Evolutionary conservation across 1,139 yeast species (phyloP), one percentile per base, ranked within the genome.

Genomic region (Taiozyma sp.): DNA sequence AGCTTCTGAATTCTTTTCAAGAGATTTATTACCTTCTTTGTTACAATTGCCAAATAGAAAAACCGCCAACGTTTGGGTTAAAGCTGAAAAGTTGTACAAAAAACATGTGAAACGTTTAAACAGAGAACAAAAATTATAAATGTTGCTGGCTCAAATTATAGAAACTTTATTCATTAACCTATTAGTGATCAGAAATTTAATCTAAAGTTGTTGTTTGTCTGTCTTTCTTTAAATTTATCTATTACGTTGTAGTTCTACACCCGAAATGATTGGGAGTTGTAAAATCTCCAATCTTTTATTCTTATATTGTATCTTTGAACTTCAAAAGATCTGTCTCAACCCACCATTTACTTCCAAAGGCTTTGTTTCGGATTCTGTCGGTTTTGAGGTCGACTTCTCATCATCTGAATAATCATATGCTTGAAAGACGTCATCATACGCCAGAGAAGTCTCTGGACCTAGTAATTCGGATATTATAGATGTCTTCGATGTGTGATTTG

Each of bases 1-100:
- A 72, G 88, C 98, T 37, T 88, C 97, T 11, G 99, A 93, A 73
- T 83, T 84, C 58, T 93, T 89, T 70, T 81, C 95, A 44, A 77
- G 74, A 57, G 97, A 93, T 68, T 77, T 93, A 66, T 71, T 93
- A 65, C 99, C 99, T 45, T 86, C 95, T 19, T 77, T 93, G 67
- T 78, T 88, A 68, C 84, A 87, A 67, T 78, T 93, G 61, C 93
- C 96, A 60, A 72, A 87, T 57, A 85, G 97, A 71, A 75, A 81
- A 51, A 74, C 83, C 45, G 85, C 96, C 34, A 90, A 93, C 37
- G 97, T 90, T 26, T 93, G 99, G 99, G 79, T 77, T 42, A 85
- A 84, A 70, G 98, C 98, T 52, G 85, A 85, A 76, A 74, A 79
- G 57, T 76, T 91, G 62, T 93, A 85, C 65, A 84, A 88, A 61